Evolutionary conservation across 73 alveolate species (phyloP), one percentile per base, ranked within the genome.

Genomic region (Paraurostyla sp.): DNA sequence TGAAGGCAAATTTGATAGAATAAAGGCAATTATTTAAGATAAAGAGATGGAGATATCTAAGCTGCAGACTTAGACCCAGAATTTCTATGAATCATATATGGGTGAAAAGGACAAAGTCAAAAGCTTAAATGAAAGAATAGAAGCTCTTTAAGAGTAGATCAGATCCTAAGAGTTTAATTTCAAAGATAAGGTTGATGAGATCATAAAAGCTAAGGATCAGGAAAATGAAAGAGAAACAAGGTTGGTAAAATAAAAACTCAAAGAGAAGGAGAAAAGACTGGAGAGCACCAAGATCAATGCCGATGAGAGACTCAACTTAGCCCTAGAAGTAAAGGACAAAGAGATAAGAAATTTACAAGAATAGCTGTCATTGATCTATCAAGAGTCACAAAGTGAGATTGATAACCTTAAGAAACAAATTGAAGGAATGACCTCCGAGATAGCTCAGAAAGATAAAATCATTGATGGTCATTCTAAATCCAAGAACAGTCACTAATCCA

Each of bases 1-100:
- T 57, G 90, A 80, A 80, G 29, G 35, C 75, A 80, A 80, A 29
- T 80, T 80, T 57, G 90, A 80, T 43, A 18, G 82, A 23, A 32
- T 80, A 3, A 80, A 56, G 33, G 38, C 29, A 15, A 80, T 80
- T 57, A 30, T 80, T n/a, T 27, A 49, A 41, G 90, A 80, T 1
- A 80, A 80, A 56, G 90, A 80, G 35, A 25, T 54, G 30, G 76
- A 80, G 60, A 80, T 57, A 35, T 56, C 83, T 60, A 59, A 80
- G 15, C 1, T 25, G 50, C 52, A 59, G 30, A 36, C 90, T n/a
- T 54, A 80, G 30, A 16, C 56, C 13, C 45, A 23, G n/a, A 80
- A 80, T 54, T 38, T 58, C 50, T 54, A 80, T 59, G 76, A 57
- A 30, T 22, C 22, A 25, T 57, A 52, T 33, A 58, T 57, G 62